Evolutionary conservation across 768 basidiomycete species (phyloP).

Genomic region (Ramaria rubella): DNA sequence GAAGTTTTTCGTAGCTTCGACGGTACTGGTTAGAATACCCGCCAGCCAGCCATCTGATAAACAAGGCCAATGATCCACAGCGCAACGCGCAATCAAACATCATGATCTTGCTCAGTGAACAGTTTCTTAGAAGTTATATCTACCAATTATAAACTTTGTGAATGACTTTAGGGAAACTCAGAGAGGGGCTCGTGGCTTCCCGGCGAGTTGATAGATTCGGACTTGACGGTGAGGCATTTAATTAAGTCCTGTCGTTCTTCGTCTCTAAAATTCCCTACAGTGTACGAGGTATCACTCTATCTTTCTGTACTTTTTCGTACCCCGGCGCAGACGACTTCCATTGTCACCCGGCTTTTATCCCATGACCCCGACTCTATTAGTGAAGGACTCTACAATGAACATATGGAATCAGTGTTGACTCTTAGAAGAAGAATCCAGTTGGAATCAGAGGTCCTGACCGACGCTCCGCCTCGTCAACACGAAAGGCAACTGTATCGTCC

Average conservation of each 20-base stretch:
- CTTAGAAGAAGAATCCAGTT: too few species aligned
- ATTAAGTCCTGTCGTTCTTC: background rate
- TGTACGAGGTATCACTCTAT: constrained; percentile 67
- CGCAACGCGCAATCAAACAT: constrained; percentile 60
- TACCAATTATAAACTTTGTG: constrained; percentile 1
- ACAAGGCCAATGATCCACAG: constrained; percentile 19
- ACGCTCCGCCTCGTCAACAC: background rate
- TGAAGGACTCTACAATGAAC: constrained; percentile 1
- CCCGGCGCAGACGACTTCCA: constrained; percentile 52
- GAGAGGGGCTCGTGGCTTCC: constrained; percentile 65
- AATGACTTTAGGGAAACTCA: constrained; percentile 54
- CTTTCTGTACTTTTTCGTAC: constrained; percentile 53
- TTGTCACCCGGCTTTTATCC: constrained; percentile 54
- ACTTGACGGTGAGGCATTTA: constrained; percentile 48
- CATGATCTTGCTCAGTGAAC: constrained; percentile 65
- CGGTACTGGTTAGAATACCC: constrained; percentile 38
- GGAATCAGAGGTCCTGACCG: too few species aligned
- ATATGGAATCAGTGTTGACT: too few species aligned
- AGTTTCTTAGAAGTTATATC: background rate
- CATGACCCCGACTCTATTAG: too few species aligned
- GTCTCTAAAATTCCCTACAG: constrained; percentile 28
- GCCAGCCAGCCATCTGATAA: constrained; percentile 13
- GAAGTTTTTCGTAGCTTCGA: constrained; percentile 35
- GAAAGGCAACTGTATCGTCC: background rate
- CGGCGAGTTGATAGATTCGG: constrained; percentile 54